phyloP scores from a whole-genome alignment of 345 rosid genomes.

The Reutealis trisperma region DNA sequence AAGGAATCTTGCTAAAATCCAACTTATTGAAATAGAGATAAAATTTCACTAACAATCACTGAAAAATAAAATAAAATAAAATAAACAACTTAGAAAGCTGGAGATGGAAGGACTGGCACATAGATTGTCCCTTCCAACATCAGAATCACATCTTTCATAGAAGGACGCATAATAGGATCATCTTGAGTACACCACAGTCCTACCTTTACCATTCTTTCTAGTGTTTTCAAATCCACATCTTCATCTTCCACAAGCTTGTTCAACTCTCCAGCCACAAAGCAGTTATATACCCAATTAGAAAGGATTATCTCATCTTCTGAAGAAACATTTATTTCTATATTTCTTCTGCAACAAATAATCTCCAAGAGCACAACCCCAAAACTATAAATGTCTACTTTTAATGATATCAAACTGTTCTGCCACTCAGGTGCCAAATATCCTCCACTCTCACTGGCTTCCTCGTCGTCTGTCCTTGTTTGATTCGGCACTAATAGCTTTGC shows the following conservation, averaged over 20 bases:
- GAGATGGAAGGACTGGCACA: slow-evolving; percentile 5
- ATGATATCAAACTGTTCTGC: slow-evolving; percentile 11
- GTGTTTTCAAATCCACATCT: background rate
- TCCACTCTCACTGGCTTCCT: background rate
- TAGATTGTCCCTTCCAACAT: slow-evolving; percentile 8
- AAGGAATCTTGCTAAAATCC: no score
- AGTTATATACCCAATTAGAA: slow-evolving; percentile 17
- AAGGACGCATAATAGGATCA: slow-evolving; percentile 8
- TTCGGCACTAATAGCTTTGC: slow-evolving; percentile 30
- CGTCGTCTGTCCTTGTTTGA: background rate
- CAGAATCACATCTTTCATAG: slow-evolving; percentile 12
- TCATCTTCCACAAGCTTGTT: slow-evolving; percentile 27
- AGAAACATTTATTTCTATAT: background rate
- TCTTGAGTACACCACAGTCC: slow-evolving; percentile 15
- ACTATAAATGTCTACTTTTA: slow-evolving; percentile 31
- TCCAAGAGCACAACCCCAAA: slow-evolving; percentile 33
- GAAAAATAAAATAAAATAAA: no score
- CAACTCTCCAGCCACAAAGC: slow-evolving; percentile 16
- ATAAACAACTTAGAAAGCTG: no score
- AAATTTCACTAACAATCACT: no score
- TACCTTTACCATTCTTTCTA: slow-evolving; percentile 19
- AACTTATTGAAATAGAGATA: no score
- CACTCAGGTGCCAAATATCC: slow-evolving; percentile 29
- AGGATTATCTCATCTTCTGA: slow-evolving; percentile 21
- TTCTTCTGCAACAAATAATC: slow-evolving; percentile 29